Percentiles rank a stretch among this genome's conserved stretches.
Evolutionary conservation across 2,329 filamentous ascomycete genomes (phyloP).

Genomic region (Sphaerulina vaccinii): DNA sequence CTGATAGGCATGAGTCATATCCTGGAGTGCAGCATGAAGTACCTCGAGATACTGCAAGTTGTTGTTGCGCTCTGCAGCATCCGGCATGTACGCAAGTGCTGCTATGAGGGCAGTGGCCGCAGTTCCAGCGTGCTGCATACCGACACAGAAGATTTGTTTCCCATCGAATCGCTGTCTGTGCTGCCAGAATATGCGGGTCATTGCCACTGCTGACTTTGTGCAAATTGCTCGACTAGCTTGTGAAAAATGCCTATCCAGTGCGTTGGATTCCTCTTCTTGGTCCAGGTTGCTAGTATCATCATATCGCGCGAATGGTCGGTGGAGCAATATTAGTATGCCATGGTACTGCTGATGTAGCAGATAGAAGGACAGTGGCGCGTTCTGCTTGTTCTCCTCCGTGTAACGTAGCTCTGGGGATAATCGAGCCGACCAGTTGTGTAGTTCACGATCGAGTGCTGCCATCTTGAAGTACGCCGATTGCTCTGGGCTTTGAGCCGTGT

Average conservation of each 20-base stretch:
- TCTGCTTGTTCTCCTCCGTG: slow-evolving; percentile 26
- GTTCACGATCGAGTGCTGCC: slow-evolving; percentile 28
- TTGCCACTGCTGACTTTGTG: slow-evolving; percentile 28
- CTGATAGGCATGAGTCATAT: slow-evolving; percentile 28
- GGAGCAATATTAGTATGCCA: slow-evolving; percentile 27
- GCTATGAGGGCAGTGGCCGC: slow-evolving; percentile 30
- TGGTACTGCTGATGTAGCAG: slow-evolving; percentile 32
- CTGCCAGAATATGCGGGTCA: slow-evolving; percentile 30
- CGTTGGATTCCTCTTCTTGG: slow-evolving; percentile 24
- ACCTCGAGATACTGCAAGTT: slow-evolving; percentile 32
- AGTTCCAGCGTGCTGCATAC: slow-evolving; percentile 31
- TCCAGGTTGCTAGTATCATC: slow-evolving; percentile 21
- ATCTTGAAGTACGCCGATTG: slow-evolving; percentile 32
- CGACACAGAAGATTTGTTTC: slow-evolving; percentile 28
- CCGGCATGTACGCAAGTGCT: slow-evolving; percentile 29
- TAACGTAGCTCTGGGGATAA: slow-evolving; percentile 29
- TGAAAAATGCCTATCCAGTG: slow-evolving; percentile 29
- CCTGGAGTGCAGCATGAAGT: slow-evolving; percentile 27
- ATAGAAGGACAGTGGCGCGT: slow-evolving; percentile 28
- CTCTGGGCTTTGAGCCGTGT: slow-evolving; percentile 20
- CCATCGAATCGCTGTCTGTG: slow-evolving; percentile 30
- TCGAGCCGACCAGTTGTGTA: slow-evolving; percentile 27
- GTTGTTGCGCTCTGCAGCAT: slow-evolving; percentile 26
- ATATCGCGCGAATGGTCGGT: slow-evolving; percentile 30
- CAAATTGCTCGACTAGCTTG: slow-evolving; percentile 29